Evolutionary conservation across 805 yeast genomes (phyloP), one percentile per base, ranked within the genome.

Genomic region (Saccharomycopsis olivae): DNA sequence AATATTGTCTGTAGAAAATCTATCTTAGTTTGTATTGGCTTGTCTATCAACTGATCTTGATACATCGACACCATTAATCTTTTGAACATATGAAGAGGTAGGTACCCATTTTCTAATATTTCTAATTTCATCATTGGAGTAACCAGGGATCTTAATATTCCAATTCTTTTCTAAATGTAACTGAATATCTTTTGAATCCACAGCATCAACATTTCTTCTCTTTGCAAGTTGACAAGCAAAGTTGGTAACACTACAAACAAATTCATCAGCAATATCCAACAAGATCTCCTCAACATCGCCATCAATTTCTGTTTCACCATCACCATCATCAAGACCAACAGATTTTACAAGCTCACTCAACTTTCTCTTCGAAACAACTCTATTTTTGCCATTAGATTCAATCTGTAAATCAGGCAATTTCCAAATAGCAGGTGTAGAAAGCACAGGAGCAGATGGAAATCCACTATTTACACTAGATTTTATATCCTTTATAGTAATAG

Each of bases 181-280:
- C 58, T 92, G 97, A 38, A 94, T 73, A 57, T 92, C 99, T 51
- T 77, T 76, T 13, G 83, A 85, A 49, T 89, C 97, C 19, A 92
- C 65, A 28, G 80, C 73, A 45, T 89, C 95, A 5, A 85, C 75
- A 54, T 84, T 86, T 51, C 99, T 71, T 55, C 89, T 96, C 57
- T 92, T 92, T 17, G 99, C 97, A 49, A 92, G 66, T 40, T 94
- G 73, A 56, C 97, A 89, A 1, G 97, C 95, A 64, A 92, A 92
- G 2, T 86, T 68, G 0, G 96, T 87, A 2, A 94, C 95, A 35
- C 84, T 78, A 5, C 82, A 73, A 13, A 92, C 92, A 55, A 92
- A 92, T 55, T 92, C 97, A 59, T 92, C 99, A 0, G 98, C 96
- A 35, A 92, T 63, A 58, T 92, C 98, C 33, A 92, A 65, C 27